A percentile compares a stretch with the other conserved stretches of the same genome.
These are phyloP conservation scores for Hordeum marinum DNA, from an alignment of 176 grass and related monocot species.

Conservation along the genomic window DNA sequence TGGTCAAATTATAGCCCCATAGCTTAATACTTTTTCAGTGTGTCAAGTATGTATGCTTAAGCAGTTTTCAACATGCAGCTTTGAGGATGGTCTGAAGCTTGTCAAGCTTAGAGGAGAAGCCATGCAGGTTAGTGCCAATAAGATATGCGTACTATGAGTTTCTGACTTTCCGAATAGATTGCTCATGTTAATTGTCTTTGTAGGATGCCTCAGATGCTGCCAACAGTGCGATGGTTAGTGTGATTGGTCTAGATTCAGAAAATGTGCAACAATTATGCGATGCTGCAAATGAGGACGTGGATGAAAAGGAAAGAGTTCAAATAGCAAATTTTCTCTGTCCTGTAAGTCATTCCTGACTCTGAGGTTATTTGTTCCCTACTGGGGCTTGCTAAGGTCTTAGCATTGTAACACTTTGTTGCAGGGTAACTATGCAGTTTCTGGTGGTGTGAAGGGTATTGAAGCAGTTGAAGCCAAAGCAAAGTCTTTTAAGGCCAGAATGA, in stretches of 20 bases:
- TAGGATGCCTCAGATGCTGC: slow-evolving; percentile 93
- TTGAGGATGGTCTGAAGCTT: slow-evolving; percentile 99
- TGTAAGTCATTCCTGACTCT: slow-evolving; percentile 46
- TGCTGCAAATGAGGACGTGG: slow-evolving; percentile 82
- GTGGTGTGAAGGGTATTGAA: slow-evolving; percentile 95
- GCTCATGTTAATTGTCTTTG: slow-evolving; percentile 16
- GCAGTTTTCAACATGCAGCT: slow-evolving; percentile 44
- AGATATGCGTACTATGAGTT: background rate
- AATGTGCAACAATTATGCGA: slow-evolving; percentile 93
- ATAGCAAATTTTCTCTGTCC: slow-evolving; percentile 93
- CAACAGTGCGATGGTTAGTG: slow-evolving; percentile 87
- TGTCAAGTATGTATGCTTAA: slow-evolving; percentile 21
- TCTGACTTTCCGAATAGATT: slow-evolving; percentile 2
- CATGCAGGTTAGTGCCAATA: slow-evolving; percentile 67
- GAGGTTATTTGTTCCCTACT: background rate
- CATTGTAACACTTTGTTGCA: slow-evolving; percentile 23
- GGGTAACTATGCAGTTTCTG: slow-evolving; percentile 97
- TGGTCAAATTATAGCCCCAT: background rate
- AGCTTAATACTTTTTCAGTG: background rate
- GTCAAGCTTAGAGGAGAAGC: slow-evolving; percentile 99
- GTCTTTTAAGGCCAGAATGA: slow-evolving; percentile 97
- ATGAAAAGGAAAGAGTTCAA: slow-evolving; percentile 79
- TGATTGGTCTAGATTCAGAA: slow-evolving; percentile 96
- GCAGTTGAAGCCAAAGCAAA: slow-evolving; percentile 95
- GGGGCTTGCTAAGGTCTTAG: slow-evolving; percentile 5